phyloP scores from a whole-genome alignment of 2,329 filamentous ascomycete genomes.

The Acrocalymma vagum region DNA sequence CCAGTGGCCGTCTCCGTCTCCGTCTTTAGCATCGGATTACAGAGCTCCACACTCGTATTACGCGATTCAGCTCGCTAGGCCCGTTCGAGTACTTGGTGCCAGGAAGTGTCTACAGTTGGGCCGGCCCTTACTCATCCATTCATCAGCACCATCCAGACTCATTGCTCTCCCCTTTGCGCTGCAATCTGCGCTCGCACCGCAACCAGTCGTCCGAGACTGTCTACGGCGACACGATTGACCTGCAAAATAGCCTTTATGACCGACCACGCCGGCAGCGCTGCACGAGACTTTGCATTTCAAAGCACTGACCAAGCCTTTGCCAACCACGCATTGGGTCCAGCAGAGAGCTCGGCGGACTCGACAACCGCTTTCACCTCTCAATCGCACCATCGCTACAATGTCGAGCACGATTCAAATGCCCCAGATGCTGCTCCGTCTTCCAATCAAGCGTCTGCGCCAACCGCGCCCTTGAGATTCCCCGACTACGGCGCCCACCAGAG shows the following conservation, averaged over 20 bases:
- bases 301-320: conserved; percentile 42
- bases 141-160: conserved; percentile 24
- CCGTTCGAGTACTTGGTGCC: conserved; percentile 5
- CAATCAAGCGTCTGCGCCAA: conserved; percentile 24
- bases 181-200: conserved; percentile 11
- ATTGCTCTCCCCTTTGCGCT: conserved; percentile 2
- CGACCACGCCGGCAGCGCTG: conserved; percentile 30
- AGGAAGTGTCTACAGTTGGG: conserved; percentile 6
- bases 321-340: conserved; percentile 22
- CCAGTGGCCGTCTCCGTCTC: conserved; percentile 8
- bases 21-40: conserved; percentile 12
- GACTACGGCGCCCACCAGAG: conserved; percentile 26
- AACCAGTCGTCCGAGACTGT: conserved; percentile 22
- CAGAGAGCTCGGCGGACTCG: conserved; percentile 20
- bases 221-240: conserved; percentile 14
- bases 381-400: conserved; percentile 34
- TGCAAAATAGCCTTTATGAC: conserved; percentile 37
- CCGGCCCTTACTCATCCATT: conserved; percentile 30
- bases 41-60: conserved; percentile 2
- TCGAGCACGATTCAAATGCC: conserved; percentile 31
- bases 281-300: conserved; percentile 41
- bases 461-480: conserved; percentile 26
- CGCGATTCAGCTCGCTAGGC: conserved; percentile 17
- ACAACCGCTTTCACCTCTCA: conserved; percentile 26
- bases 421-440: conserved; percentile 20